Evolutionary conservation across 139 green algal genomes (phyloP), one percentile per base, ranked within the genome.

Genomic region (Cymbomonas tetramitiformis): DNA sequence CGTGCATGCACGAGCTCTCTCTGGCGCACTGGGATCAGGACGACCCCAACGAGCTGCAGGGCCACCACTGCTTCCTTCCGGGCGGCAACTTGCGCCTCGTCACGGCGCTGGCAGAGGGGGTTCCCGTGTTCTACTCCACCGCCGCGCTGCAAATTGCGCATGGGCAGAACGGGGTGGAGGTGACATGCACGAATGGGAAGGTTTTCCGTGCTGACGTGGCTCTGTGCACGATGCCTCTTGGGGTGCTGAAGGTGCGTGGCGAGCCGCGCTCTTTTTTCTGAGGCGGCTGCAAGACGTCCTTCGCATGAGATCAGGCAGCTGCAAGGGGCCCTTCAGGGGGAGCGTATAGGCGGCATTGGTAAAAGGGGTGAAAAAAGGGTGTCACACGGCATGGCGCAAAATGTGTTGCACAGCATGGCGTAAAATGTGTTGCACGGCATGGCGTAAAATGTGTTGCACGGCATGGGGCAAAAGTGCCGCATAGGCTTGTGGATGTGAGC

Each of bases 21-120:
- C 68, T 95, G 56, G 32, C 52, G 50, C 71, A 81, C 36, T 97
- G 89, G 90, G 88, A 95, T 61, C 80, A 94, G 62, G 88, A 96
- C 62, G 87, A 95, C 67, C 70, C 79, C 5, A 74, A 89, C 61
- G 86, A 93, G 63, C 58, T 86, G 51, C 34, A 61, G 28, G 80
- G 76, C 8, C 48, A 67, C 10, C 77, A 87, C 52, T 57, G 68
- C n/a, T 78, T 82, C 40, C 34, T 81, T 6, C n/a, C 56, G 74
- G 89, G 89, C 12, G 79, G 90, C 51, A 96, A 96, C 59, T 36
- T 77, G 23, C 69, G 74, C 8, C 72, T 96, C 50, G 72, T 97
- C 31, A 49, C 72, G 18, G 79, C 59, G 2, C 64, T 97, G 29
- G 68, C 75, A 1, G 26, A 82, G 10, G 77, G 65, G 28, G 54